These are phyloP conservation scores for Beauveria pseudobassiana DNA, from an alignment of 2,329 filamentous ascomycete genomes.

Conservation along the genomic window DNA sequence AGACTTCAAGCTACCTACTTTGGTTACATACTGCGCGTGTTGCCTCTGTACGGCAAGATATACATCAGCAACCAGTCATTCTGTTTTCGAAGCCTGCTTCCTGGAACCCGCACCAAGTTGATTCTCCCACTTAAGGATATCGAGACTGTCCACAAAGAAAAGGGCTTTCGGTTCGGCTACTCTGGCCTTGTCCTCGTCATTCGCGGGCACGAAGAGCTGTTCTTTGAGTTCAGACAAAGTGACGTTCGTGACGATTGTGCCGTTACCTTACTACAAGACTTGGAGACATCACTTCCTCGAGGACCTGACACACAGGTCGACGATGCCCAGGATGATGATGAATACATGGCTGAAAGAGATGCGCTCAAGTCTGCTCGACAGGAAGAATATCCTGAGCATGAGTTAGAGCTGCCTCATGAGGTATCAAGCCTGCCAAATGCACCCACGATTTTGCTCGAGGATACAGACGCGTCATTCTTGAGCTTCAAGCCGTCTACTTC, in stretches of 20 bases:
- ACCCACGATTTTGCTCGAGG: slow-evolving; percentile 80
- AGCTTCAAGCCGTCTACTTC: slow-evolving; percentile 81
- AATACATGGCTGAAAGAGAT: slow-evolving; percentile 72
- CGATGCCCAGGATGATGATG: slow-evolving; percentile 62
- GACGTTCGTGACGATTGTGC: slow-evolving; percentile 84
- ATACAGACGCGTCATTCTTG: slow-evolving; percentile 77
- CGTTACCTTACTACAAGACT: slow-evolving; percentile 66
- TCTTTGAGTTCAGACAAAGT: slow-evolving; percentile 80
- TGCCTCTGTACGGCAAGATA: slow-evolving; percentile 92
- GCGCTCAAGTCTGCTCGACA: slow-evolving; percentile 68
- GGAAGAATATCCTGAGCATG: slow-evolving; percentile 43
- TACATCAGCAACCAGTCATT: slow-evolving; percentile 85
- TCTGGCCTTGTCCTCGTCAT: slow-evolving; percentile 89
- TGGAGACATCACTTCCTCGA: slow-evolving; percentile 68
- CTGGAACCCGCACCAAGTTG: slow-evolving; percentile 84
- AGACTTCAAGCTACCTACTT: slow-evolving; percentile 84
- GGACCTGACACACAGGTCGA: slow-evolving; percentile 59
- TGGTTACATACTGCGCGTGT: slow-evolving; percentile 79
- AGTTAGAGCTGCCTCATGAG: slow-evolving; percentile 41
- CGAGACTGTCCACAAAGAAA: slow-evolving; percentile 89
- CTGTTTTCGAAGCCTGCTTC: slow-evolving; percentile 87
- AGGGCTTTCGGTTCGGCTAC: slow-evolving; percentile 87
- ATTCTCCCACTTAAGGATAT: slow-evolving; percentile 87
- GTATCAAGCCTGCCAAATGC: slow-evolving; percentile 44
- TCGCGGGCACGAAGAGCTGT: slow-evolving; percentile 87